Percentiles rank a stretch among this genome's conserved stretches.
These are phyloP conservation scores for Sordariomycetes sp. DNA, from an alignment of 2,329 filamentous ascomycete genomes.

Conservation along the genomic window DNA sequence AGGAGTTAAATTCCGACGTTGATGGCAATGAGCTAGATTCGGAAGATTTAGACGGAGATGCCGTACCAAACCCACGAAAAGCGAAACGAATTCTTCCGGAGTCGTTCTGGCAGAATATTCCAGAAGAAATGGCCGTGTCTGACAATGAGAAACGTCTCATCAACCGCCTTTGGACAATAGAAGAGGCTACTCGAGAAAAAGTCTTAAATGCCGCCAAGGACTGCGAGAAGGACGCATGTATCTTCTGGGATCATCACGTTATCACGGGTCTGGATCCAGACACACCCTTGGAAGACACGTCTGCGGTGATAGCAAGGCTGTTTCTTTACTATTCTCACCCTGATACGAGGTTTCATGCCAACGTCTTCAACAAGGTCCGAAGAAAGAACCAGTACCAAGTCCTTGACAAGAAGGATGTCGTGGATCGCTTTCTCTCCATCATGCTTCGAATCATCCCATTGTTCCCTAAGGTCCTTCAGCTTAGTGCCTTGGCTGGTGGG, in stretches of 20 bases:
- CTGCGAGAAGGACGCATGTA: not conserved
- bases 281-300: not conserved
- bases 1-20: too few species aligned
- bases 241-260: conserved; percentile 3
- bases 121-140: not conserved
- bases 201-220: not conserved
- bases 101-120: not conserved
- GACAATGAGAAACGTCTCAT: not conserved
- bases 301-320: not conserved
- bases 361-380: not conserved
- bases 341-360: not conserved
- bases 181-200: not conserved
- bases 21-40: not conserved
- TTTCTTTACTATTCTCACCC: not conserved
- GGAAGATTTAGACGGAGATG: not conserved
- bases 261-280: not conserved
- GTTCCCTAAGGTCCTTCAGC: not conserved
- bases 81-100: not conserved
- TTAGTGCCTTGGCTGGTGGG: not conserved
- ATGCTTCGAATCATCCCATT: not conserved
- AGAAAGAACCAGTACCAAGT: not conserved
- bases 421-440: not conserved
- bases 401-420: not conserved
- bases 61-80: not conserved
- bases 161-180: not conserved